Evolutionary conservation across 2,329 filamentous ascomycete species (phyloP).

Genomic region (Alternaria brassicae): DNA sequence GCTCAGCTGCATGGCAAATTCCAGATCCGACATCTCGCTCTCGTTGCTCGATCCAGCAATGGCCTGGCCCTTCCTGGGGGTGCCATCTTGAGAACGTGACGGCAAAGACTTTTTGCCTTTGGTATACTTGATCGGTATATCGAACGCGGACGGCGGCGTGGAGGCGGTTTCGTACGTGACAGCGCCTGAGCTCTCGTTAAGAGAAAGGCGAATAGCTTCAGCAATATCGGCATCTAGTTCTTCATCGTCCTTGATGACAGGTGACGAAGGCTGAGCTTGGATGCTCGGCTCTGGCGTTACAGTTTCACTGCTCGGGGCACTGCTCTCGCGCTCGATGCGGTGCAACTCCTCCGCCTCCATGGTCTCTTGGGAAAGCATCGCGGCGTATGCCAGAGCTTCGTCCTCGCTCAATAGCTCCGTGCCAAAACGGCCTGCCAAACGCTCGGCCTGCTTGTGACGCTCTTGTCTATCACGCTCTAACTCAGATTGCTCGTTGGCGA

Average conservation of each 20-base stretch:
- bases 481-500: slow-evolving; percentile 83
- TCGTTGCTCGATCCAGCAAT: slow-evolving; percentile 48
- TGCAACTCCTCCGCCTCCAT: slow-evolving; percentile 57
- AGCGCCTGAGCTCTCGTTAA: slow-evolving; percentile 40
- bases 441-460: slow-evolving; percentile 70
- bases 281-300: slow-evolving; percentile 46
- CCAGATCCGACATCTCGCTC: slow-evolving; percentile 63
- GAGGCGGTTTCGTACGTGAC: slow-evolving; percentile 16
- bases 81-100: slow-evolving; percentile 32
- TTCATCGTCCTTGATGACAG: slow-evolving; percentile 51
- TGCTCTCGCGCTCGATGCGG: slow-evolving; percentile 55
- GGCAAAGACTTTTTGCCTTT: slow-evolving; percentile 47
- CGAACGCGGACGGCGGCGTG: slow-evolving; percentile 38
- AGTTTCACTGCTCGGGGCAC: slow-evolving; percentile 47
- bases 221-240: slow-evolving; percentile 66
- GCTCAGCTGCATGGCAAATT: slow-evolving; percentile 68
- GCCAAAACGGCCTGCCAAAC: slow-evolving; percentile 81
- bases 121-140: slow-evolving; percentile 57
- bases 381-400: slow-evolving; percentile 68
- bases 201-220: slow-evolving; percentile 66
- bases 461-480: slow-evolving; percentile 75
- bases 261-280: slow-evolving; percentile 38
- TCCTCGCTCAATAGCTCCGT: slow-evolving; percentile 74
- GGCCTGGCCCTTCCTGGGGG: slow-evolving; percentile 34
- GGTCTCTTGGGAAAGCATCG: slow-evolving; percentile 67